A percentile compares a stretch with the other conserved stretches of the same genome.
Evolutionary conservation across 495 filamentous ascomycete species (phyloP).

Genomic region (Penicillium bovifimosum): DNA sequence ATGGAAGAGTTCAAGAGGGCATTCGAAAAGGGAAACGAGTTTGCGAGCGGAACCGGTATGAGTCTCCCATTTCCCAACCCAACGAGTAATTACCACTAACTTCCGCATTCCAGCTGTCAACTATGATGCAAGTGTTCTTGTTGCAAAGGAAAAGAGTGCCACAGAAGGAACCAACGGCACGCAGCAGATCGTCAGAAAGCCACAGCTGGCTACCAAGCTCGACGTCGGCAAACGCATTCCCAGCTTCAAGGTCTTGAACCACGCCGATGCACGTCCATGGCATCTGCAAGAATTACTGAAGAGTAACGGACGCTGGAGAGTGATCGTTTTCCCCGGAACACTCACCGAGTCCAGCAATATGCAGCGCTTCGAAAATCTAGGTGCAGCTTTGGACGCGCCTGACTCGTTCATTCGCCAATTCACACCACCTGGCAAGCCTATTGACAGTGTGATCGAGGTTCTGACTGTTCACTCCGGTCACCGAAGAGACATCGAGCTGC

Average conservation of each 20-base stretch:
- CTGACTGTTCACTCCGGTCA: conserved; percentile 51
- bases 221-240: conserved; percentile 48
- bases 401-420: conserved; percentile 44
- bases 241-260: conserved; percentile 51
- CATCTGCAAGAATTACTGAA: conserved; percentile 44
- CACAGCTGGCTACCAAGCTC: conserved; percentile 35
- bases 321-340: conserved; percentile 60
- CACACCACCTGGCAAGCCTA: conserved; percentile 28
- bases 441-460: conserved; percentile 48
- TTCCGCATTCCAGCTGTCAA: conserved; percentile 20
- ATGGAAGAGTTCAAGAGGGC: conserved; percentile 44
- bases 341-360: conserved; percentile 34
- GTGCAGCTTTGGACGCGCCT: conserved; percentile 27
- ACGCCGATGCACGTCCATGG: conserved; percentile 52
- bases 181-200: conserved; percentile 31
- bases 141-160: conserved; percentile 26
- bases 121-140: conserved; percentile 30
- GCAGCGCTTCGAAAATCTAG: conserved; percentile 41
- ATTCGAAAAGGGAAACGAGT: conserved; percentile 35
- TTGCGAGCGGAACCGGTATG: conserved; percentile 38
- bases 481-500: conserved; percentile 42
- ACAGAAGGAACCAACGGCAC: conserved; percentile 21
- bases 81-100: background rate
- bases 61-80: background rate
- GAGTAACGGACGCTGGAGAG: conserved; percentile 51